Evolutionary conservation across 257 asterid species (phyloP).

Genomic region (Lavandula angustifolia): DNA sequence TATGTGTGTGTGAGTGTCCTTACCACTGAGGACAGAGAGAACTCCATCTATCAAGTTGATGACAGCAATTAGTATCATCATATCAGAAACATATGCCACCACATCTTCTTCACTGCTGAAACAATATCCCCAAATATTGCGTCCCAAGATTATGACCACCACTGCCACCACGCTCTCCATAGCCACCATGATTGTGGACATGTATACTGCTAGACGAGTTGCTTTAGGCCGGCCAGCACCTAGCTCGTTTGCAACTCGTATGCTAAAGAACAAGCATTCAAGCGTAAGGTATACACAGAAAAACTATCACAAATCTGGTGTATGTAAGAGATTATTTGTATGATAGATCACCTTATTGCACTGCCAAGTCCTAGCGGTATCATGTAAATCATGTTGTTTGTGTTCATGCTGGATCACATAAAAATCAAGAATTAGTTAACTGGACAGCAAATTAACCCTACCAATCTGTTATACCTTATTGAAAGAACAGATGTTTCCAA

Average conservation of each 20-base stretch:
- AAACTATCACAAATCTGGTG: no score
- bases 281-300: not conserved
- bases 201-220: slow-evolving; percentile 57
- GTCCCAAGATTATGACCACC: slow-evolving; percentile 43
- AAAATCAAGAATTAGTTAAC: no score
- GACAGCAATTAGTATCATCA: slow-evolving; percentile 56
- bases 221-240: slow-evolving; percentile 63
- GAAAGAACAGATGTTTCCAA: slow-evolving; percentile 76
- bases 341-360: slow-evolving; percentile 51
- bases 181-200: slow-evolving; percentile 52
- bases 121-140: slow-evolving; percentile 63
- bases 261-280: slow-evolving; percentile 27
- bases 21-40: slow-evolving; percentile 55
- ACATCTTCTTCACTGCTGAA: slow-evolving; percentile 53
- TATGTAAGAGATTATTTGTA: no score
- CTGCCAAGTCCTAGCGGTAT: slow-evolving; percentile 75
- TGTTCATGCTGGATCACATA: slow-evolving; percentile 47
- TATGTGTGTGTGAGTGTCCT: no score
- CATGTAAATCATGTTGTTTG: slow-evolving; percentile 60
- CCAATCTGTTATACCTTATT: slow-evolving; percentile 20
- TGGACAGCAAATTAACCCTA: no score
- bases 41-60: slow-evolving; percentile 58
- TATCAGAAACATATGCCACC: slow-evolving; percentile 51
- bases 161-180: slow-evolving; percentile 54
- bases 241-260: slow-evolving; percentile 65